Conservation (phyloP, 495 filamentous ascomycete species). For the Neurospora cerealis region DNA sequence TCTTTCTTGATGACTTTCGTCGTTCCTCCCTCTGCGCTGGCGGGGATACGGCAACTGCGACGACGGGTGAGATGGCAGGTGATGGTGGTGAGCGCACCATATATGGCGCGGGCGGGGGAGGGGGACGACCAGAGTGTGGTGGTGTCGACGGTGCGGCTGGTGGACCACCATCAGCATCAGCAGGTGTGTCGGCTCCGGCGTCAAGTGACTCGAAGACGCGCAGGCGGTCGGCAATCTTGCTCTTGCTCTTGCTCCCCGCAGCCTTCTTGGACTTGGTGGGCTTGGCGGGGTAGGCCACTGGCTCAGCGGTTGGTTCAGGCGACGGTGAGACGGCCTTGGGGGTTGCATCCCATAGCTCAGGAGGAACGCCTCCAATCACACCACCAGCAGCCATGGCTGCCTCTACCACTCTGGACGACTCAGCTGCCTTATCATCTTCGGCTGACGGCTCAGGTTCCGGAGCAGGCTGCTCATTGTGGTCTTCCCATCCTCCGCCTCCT, state of each 20-base stretch:
- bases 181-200: constrained; percentile 24
- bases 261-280: constrained; percentile 33
- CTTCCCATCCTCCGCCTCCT: constrained; percentile 15
- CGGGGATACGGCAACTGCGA: constrained; percentile 4
- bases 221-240: constrained; percentile 43
- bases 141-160: constrained; percentile 14
- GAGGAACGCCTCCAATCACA: constrained; percentile 11
- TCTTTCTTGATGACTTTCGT: constrained; percentile 17
- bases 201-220: constrained; percentile 41
- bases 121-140: not conserved
- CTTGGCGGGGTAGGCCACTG: constrained; percentile 12
- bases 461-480: not conserved
- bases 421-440: constrained; percentile 27
- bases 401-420: constrained; percentile 32
- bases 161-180: constrained; percentile 4
- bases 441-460: constrained; percentile 4
- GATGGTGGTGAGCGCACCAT: not conserved
- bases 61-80: not conserved
- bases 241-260: constrained; percentile 36
- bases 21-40: constrained; percentile 10
- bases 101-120: not conserved
- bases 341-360: constrained; percentile 18
- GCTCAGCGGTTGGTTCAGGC: constrained; percentile 12
- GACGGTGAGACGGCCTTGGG: constrained; percentile 24
- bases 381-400: constrained; percentile 12